Base-by-base conservation (phyloP, 352 stramenopile genomes). In the Pythium phragmitis region DNA sequence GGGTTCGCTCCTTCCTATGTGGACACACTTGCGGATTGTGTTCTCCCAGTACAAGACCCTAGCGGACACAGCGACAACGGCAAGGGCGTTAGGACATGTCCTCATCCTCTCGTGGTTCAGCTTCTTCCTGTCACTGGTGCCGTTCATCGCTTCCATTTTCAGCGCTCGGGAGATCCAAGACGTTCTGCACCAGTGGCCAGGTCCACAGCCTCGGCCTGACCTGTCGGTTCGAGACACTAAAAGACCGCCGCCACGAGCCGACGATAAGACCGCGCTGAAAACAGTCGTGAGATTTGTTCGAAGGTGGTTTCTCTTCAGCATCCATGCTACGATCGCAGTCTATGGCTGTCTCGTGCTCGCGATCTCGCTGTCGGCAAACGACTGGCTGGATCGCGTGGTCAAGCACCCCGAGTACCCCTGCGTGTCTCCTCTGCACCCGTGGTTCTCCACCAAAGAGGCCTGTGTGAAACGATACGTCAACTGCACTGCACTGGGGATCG, bases 401-500 rank as follows among this genome's bases (percentile, higher is more conserved):
- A n/a, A 16, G 6, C 39, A 46, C 5, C 39, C 39, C 8, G 5
- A 21, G 39, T 46, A 19, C 39, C 9, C 13, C 4, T 46, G 39
- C 11, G 8, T 46, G 17, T 46, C 12, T 19, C 39, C 4, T 7
- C 17, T 46, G 39, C 39, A 46, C 13, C 39, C 39, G 39, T 46
- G 39, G 39, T 46, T 55, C 28, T 79, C 74, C n/a, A 82, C 83
- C 55, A 80, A 94, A 21, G 79, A 73, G 11, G 83, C 86, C 77
- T 85, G 34, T 92, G 70, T 34, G 82, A 74, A 39, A 76, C 34
- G 34, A 39, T 39, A 13, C 34, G 34, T 39, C 2, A 39, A 39
- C 34, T 39, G 34, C 34, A 39, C 34, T 5, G 34, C 34, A 82
- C 68, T 86, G 80, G 26, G 81, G 79, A 64, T 95, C 93, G 63